These are phyloP conservation scores for Neovahlkampfia damariscottae DNA, from an alignment of 78 protist genomes.

Conservation along the genomic window DNA sequence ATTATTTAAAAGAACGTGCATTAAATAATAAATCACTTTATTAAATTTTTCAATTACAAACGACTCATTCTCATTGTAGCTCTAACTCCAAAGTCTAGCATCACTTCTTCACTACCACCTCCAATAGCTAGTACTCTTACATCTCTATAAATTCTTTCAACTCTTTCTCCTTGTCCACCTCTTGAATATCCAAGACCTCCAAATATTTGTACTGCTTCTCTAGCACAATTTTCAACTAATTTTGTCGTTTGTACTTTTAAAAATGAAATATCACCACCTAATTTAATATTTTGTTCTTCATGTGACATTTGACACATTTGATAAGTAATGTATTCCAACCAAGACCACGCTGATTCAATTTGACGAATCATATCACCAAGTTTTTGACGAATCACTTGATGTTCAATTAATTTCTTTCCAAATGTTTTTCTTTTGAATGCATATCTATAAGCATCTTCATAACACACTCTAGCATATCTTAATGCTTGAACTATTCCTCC, in stretches of 20 bases:
- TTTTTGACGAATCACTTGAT: constrained; percentile 36
- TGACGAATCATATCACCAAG: constrained; percentile 33
- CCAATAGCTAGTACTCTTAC: constrained; percentile 29
- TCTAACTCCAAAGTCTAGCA: constrained; percentile 22
- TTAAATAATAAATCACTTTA: constrained; percentile 18
- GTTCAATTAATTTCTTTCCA: constrained; percentile 65
- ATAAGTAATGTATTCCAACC: constrained; percentile 29
- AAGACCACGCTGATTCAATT: constrained; percentile 16
- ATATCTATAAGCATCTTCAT: constrained; percentile 63
- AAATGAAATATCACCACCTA: constrained; percentile 33
- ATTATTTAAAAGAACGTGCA: constrained; percentile 41
- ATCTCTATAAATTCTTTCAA: constrained; percentile 36
- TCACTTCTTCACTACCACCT: constrained; percentile 41
- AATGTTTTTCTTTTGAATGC: constrained; percentile 67
- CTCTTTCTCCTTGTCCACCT: constrained; percentile 23
- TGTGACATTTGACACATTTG: not conserved
- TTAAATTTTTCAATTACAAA: not conserved
- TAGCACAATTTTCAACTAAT: constrained; percentile 40
- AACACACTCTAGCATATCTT: constrained; percentile 54
- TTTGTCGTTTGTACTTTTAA: constrained; percentile 32
- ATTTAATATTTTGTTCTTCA: not conserved
- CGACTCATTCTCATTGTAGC: too few species aligned
- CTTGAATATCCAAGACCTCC: constrained; percentile 22
- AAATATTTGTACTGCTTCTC: constrained; percentile 40
- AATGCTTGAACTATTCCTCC: constrained; percentile 81